Conservation (phyloP, 768 basidiomycete genomes). For the Termitomyces sp. region DNA sequence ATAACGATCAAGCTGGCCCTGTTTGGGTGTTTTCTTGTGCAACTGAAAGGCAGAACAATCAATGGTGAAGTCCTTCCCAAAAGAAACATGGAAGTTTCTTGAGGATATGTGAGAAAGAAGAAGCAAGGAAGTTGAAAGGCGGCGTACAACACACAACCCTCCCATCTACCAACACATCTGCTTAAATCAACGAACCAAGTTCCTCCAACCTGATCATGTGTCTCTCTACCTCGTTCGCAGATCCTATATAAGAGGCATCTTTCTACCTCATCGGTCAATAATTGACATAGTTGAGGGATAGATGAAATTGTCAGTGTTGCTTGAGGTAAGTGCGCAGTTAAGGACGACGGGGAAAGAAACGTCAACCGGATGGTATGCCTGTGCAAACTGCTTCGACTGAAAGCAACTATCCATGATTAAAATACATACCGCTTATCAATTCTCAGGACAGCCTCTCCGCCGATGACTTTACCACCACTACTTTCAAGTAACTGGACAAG, state of each 20-base stretch:
- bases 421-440: constrained; percentile 59
- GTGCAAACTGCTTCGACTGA: background rate
- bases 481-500: constrained; percentile 46
- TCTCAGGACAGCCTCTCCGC: constrained; percentile 69
- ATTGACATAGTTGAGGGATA: constrained; percentile 67
- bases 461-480: constrained; percentile 35
- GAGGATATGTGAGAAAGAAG: background rate
- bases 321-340: constrained; percentile 77
- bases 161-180: constrained; percentile 75
- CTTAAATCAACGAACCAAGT: constrained; percentile 78
- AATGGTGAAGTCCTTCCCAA: constrained; percentile 42
- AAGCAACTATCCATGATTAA: background rate
- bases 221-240: constrained; percentile 56
- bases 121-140: background rate
- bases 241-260: constrained; percentile 63
- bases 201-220: constrained; percentile 49
- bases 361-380: constrained; percentile 76
- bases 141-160: constrained; percentile 69
- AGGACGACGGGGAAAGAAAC: constrained; percentile 65
- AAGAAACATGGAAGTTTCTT: constrained; percentile 63
- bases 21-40: constrained; percentile 32
- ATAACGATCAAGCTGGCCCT: constrained; percentile 36
- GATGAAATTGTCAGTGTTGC: constrained; percentile 71
- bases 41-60: constrained; percentile 55
- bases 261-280: constrained; percentile 76